Evolutionary conservation across 805 yeast species (phyloP), one percentile per base, ranked within the genome.

Genomic region (Ogataea polymorpha): DNA sequence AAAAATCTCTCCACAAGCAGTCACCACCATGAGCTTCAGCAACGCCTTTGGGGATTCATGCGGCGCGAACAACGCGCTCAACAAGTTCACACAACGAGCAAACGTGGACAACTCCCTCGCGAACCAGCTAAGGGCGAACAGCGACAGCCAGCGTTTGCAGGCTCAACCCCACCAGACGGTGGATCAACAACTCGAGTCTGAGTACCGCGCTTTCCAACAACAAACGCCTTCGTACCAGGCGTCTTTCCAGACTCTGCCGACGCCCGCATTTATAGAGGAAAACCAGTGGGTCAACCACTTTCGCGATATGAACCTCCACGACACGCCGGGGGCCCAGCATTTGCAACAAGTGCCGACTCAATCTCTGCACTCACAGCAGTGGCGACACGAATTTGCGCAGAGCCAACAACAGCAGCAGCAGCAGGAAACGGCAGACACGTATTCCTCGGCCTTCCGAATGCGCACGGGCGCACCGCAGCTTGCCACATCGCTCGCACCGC

Each of bases 11-110:
- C 27, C 28, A 18, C 21, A n/a, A 27, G 5, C 9, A 31, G 13
- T 20, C 21, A 20, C 9, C 21, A 20, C 21, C 9, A 40, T 40
- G 43, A 41, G 41, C 36, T 38, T 32, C 17, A 52, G 46, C 20
- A 62, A 71, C 14, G 21, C 37, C 6, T 33, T 33, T 16, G 37
- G 37, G 13, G 63, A 62, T 4, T 49, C 58, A 29, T 74, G 79
- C 59, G 72, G 75, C 17, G 73, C 72, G 3, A 57, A 68, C 4
- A 72, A 65, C 45, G 75, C 77, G 11, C 51, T 73, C 25, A 59
- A 59, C 46, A 70, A 67, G 55, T 55, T 73, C 27, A 49, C 67
- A 14, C 63, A 65, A 39, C 73, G 69, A 40, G 46, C 74, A 0
- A 68, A 66, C 40, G 41, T 67, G 26, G 77, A 72, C 48, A 61